Evolutionary conservation across 2,329 filamentous ascomycete species (phyloP).

Genomic region (Alternaria incomplexa): DNA sequence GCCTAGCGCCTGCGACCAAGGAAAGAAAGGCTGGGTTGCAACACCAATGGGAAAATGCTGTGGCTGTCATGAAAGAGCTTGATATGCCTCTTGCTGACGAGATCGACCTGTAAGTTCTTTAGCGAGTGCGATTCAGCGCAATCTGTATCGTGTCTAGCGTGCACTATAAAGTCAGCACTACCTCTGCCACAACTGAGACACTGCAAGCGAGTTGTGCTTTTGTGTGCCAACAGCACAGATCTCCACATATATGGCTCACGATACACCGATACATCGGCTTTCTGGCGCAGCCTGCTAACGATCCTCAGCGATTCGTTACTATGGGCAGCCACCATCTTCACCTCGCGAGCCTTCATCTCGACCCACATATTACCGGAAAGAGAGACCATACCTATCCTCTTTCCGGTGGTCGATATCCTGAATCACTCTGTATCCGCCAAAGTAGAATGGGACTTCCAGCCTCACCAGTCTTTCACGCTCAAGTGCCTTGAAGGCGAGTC

Average conservation of each 20-base stretch:
- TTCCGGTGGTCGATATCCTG: conserved; percentile 57
- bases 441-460: conserved; percentile 54
- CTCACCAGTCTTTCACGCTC: conserved; percentile 46
- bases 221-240: neutral
- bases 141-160: neutral
- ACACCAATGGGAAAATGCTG: conserved; percentile 34
- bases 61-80: conserved; percentile 25
- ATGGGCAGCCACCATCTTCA: conserved; percentile 60
- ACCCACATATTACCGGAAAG: conserved; percentile 36
- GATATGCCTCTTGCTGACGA: conserved; percentile 20
- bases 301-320: conserved; percentile 53
- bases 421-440: conserved; percentile 57
- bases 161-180: conserved; percentile 2
- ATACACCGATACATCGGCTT: neutral
- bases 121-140: neutral
- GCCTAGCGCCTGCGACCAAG: conserved; percentile 34
- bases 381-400: conserved; percentile 50
- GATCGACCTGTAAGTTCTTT: conserved; percentile 33
- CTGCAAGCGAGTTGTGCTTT: neutral
- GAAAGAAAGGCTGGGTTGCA: conserved; percentile 26
- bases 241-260: neutral
- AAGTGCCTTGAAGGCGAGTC: conserved; percentile 44
- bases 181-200: neutral
- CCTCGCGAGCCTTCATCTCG: conserved; percentile 59
- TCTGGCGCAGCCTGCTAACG: conserved; percentile 19